Percentiles rank a stretch among this genome's conserved stretches.
These are phyloP conservation scores for Amanita phalloides DNA, from an alignment of 768 basidiomycete species.

Conservation along the genomic window DNA sequence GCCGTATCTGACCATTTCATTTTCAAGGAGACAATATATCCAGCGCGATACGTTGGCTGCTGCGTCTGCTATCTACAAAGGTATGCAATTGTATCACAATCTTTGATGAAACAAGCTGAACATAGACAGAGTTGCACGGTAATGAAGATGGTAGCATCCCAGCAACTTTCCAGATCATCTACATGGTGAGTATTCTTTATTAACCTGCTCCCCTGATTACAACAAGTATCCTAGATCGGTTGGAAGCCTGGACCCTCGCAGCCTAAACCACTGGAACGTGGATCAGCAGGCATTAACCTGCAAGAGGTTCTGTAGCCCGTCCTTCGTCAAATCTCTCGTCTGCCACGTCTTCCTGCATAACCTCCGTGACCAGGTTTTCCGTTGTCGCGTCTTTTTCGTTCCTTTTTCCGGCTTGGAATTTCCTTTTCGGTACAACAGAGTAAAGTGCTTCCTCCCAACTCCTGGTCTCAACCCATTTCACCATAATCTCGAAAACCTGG, in stretches of 20 bases:
- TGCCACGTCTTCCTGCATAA: constrained; percentile 10
- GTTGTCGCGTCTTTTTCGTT: constrained; percentile 4
- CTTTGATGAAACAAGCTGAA: not conserved
- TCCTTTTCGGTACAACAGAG: constrained; percentile 86
- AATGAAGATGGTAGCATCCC: constrained; percentile 76
- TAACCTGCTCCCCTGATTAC: not conserved
- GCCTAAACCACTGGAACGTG: constrained; percentile 32
- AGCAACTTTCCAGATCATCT: constrained; percentile 95
- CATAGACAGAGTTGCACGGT: constrained; percentile 64
- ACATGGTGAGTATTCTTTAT: constrained; percentile 54
- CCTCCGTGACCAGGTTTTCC: constrained; percentile 9
- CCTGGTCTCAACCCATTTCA: constrained; percentile 78
- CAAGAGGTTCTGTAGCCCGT: constrained; percentile 26
- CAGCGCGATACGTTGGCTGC: constrained; percentile 84
- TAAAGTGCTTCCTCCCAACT: constrained; percentile 84
- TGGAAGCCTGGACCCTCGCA: constrained; percentile 35
- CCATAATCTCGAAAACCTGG: constrained; percentile 88
- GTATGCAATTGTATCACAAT: constrained; percentile 24
- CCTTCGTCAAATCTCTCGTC: not conserved
- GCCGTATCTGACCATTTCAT: not conserved
- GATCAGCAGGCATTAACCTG: constrained; percentile 32
- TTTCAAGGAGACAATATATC: constrained; percentile 48
- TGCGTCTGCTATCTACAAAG: constrained; percentile 89
- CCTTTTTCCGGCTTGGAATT: constrained; percentile 49
- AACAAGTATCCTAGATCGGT: constrained; percentile 24